Percentiles rank a stretch among this genome's conserved stretches.
These are phyloP conservation scores for Ganoderma lucidum DNA, from an alignment of 1,284 basidiomycete species.

Conservation along the genomic window DNA sequence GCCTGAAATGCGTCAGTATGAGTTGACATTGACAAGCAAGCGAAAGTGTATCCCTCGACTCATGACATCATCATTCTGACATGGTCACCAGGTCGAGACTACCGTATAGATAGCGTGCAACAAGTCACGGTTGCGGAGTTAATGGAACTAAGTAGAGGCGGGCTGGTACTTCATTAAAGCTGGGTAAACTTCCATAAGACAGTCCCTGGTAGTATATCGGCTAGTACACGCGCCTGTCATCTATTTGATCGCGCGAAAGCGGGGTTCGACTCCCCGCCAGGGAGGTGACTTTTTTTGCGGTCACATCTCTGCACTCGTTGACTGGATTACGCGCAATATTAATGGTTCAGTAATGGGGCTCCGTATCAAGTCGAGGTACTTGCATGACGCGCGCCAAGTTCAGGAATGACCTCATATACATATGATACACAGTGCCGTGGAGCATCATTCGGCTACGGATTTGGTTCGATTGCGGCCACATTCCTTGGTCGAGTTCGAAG, in stretches of 20 bases:
- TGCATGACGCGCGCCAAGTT: neutral
- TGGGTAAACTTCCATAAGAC: neutral
- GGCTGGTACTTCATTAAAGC: too few relatives aligned
- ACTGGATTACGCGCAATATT: too few relatives aligned
- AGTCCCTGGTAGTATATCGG: slow-evolving; percentile 33
- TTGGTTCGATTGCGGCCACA: neutral
- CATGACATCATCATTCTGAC: too few relatives aligned
- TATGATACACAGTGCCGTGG: neutral
- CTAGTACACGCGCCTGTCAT: slow-evolving; percentile 36
- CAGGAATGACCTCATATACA: neutral
- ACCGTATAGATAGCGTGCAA: too few relatives aligned
- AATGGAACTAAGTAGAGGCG: too few relatives aligned
- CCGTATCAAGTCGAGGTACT: neutral
- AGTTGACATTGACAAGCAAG: too few relatives aligned
- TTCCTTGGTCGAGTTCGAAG: neutral
- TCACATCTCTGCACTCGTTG: too few relatives aligned
- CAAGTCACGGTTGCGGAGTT: too few relatives aligned
- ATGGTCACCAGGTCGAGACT: too few relatives aligned
- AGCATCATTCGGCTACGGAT: neutral
- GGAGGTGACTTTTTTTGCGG: slow-evolving; percentile 32
- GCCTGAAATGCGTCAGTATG: too few relatives aligned
- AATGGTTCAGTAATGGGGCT: neutral
- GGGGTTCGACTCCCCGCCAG: slow-evolving; percentile 54
- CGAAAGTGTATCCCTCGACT: too few relatives aligned
- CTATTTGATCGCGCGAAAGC: slow-evolving; percentile 46